Evolutionary conservation across 108 stramenopile species (phyloP).

Genomic region (Nitzschia palea): DNA sequence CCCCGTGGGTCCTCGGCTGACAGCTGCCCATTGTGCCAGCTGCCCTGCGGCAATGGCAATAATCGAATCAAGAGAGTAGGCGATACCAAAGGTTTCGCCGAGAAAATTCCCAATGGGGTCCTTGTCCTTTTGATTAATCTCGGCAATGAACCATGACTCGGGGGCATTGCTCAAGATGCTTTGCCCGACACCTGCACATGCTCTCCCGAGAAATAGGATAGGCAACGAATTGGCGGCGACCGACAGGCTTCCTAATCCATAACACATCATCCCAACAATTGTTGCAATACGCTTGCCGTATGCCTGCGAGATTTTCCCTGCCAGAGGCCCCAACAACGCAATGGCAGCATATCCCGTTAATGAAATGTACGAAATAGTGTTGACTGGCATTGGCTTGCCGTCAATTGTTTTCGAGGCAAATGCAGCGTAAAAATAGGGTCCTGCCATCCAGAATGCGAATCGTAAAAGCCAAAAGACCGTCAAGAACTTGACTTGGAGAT

Average conservation of each 20-base stretch:
- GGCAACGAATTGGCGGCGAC: slow-evolving; percentile 52
- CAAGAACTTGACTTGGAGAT: slow-evolving; percentile 60
- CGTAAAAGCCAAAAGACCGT: slow-evolving; percentile 82
- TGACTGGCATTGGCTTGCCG: slow-evolving; percentile 32
- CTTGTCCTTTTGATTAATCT: slow-evolving; percentile 47
- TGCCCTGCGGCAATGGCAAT: slow-evolving; percentile 88
- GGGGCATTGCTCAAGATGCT: slow-evolving; percentile 83
- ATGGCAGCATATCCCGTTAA: slow-evolving; percentile 79
- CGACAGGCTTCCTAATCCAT: slow-evolving; percentile 57
- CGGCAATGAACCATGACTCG: slow-evolving; percentile 88
- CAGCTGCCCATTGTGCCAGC: slow-evolving; percentile 61
- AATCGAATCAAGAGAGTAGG: slow-evolving; percentile 81
- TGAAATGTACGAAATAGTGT: slow-evolving; percentile 65
- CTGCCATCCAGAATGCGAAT: slow-evolving; percentile 92
- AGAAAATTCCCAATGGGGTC: slow-evolving; percentile 2
- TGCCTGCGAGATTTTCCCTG: slow-evolving; percentile 56
- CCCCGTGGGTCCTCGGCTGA: slow-evolving; percentile 78
- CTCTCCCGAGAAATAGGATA: slow-evolving; percentile 67
- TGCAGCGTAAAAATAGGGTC: slow-evolving; percentile 90
- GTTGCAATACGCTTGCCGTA: slow-evolving; percentile 71
- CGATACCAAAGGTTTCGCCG: slow-evolving; percentile 9
- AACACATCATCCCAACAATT: slow-evolving; percentile 55
- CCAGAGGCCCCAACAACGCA: slow-evolving; percentile 71
- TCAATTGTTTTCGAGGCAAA: slow-evolving; percentile 67
- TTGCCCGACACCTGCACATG: slow-evolving; percentile 82